These are phyloP conservation scores for Zizania latifolia DNA, from an alignment of 176 grass and related monocot genomes.

Conservation along the genomic window DNA sequence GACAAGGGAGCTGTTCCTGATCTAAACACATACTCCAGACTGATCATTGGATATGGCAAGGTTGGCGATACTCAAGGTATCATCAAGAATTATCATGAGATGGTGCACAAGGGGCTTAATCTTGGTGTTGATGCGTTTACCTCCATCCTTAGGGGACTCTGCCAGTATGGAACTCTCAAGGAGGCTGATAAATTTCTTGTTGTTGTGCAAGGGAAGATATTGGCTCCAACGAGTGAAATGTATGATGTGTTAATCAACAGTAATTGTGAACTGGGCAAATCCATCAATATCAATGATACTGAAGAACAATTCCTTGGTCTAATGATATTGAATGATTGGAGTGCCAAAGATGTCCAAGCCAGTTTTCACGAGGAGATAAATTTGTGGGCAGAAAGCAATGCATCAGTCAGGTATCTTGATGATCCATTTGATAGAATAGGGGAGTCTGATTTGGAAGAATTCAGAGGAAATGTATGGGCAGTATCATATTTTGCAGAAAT, in stretches of 20 bases:
- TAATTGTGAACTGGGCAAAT: slow-evolving; percentile 50
- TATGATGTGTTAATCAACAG: slow-evolving; percentile 47
- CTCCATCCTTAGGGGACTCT: slow-evolving; percentile 49
- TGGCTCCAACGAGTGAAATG: slow-evolving; percentile 26
- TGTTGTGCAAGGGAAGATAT: slow-evolving; percentile 38
- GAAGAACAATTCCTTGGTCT: too few species aligned
- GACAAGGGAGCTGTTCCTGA: slow-evolving; percentile 51
- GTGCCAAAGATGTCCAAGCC: too few species aligned
- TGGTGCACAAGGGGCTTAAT: slow-evolving; percentile 49
- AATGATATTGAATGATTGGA: too few species aligned
- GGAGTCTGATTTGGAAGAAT: too few species aligned
- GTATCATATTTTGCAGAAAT: too few species aligned
- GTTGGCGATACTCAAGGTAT: slow-evolving; percentile 41
- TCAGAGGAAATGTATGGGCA: too few species aligned
- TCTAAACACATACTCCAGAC: slow-evolving; percentile 38
- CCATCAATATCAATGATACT: too few species aligned
- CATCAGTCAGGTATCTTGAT: too few species aligned
- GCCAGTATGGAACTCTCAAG: slow-evolving; percentile 46
- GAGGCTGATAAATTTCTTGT: slow-evolving; percentile 69
- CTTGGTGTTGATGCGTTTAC: slow-evolving; percentile 14
- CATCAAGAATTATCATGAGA: slow-evolving; percentile 66
- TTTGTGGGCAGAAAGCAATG: too few species aligned
- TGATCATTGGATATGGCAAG: slow-evolving; percentile 50
- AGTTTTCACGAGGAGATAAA: too few species aligned
- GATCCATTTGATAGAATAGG: too few species aligned